These are phyloP conservation scores for Cercospora citrullina DNA, from an alignment of 2,329 filamentous ascomycete species.

Conservation along the genomic window DNA sequence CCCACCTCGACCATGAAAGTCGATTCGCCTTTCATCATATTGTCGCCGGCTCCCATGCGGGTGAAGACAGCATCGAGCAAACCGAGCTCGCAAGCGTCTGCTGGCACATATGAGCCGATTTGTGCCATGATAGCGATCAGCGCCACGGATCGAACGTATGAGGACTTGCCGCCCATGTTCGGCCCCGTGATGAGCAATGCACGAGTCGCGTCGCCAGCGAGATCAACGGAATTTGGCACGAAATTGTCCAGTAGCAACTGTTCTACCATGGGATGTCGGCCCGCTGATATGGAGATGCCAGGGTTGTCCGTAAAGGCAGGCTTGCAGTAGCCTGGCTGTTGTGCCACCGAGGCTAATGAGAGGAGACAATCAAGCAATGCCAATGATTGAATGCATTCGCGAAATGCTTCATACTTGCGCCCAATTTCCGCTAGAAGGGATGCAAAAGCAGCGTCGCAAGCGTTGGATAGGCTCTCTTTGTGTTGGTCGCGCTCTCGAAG, in stretches of 20 bases:
- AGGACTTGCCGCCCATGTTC: constrained; percentile 99
- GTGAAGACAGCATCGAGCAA: constrained; percentile 91
- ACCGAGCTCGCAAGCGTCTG: constrained; percentile 69
- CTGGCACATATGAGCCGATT: constrained; percentile 91
- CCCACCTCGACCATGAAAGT: constrained; percentile 98
- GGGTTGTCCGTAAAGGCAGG: constrained; percentile 67
- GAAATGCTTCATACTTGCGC: constrained; percentile 81
- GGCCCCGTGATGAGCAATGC: constrained; percentile 91
- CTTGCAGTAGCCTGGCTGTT: constrained; percentile 82
- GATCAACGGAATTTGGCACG: constrained; percentile 81
- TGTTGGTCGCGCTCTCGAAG: constrained; percentile 89
- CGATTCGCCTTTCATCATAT: constrained; percentile 89
- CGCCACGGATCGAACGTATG: constrained; percentile 88
- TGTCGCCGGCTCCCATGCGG: constrained; percentile 93
- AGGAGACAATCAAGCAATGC: constrained; percentile 87
- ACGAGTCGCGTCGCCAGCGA: constrained; percentile 65
- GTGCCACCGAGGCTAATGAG: constrained; percentile 79
- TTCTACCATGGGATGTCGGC: constrained; percentile 94
- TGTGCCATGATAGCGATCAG: constrained; percentile 93
- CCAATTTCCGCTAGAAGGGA: constrained; percentile 72
- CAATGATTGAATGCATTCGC: constrained; percentile 83
- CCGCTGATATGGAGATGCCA: constrained; percentile 68
- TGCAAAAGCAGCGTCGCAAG: constrained; percentile 81
- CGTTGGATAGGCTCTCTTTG: constrained; percentile 87
- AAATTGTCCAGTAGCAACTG: constrained; percentile 82